These are phyloP conservation scores for Fusarium coicis DNA, from an alignment of 2,329 filamentous ascomycete genomes.

Conservation along the genomic window DNA sequence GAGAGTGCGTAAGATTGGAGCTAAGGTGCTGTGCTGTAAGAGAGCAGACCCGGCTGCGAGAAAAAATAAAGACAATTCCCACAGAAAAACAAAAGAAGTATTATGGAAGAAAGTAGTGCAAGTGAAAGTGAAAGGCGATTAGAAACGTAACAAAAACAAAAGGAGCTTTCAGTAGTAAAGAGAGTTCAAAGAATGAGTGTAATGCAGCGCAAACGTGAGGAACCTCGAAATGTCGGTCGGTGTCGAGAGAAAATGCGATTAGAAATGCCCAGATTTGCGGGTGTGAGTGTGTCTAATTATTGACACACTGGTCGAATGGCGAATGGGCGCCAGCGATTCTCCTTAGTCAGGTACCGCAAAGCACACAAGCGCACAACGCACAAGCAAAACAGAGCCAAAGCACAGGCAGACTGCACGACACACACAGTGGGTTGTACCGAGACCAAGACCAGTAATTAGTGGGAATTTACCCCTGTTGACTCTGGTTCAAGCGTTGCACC, in stretches of 20 bases:
- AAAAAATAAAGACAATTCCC: conserved; percentile 30
- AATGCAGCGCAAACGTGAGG: conserved; percentile 3
- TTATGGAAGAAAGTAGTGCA: background rate
- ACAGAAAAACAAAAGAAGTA: conserved; percentile 15
- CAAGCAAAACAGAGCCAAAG: conserved; percentile 16
- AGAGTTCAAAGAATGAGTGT: conserved; percentile 22
- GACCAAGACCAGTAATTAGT: conserved; percentile 31
- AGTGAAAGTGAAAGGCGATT: background rate
- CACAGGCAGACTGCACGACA: conserved; percentile 31
- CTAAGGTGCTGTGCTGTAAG: conserved; percentile 18
- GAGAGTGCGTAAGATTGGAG: conserved; percentile 41
- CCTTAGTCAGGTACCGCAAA: conserved; percentile 27
- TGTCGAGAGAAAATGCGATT: conserved; percentile 20
- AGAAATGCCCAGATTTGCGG: conserved; percentile 31
- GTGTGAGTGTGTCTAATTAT: conserved; percentile 35
- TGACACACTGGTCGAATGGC: conserved; percentile 24
- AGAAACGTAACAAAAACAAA: background rate
- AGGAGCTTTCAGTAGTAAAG: background rate
- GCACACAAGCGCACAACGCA: conserved; percentile 22
- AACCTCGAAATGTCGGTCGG: conserved; percentile 20
- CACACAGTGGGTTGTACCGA: conserved; percentile 22
- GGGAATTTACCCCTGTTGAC: conserved; percentile 29
- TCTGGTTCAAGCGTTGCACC: conserved; percentile 28
- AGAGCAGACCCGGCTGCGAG: conserved; percentile 44
- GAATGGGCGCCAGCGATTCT: conserved; percentile 15